Evolutionary conservation across 1,284 basidiomycete genomes (phyloP), one percentile per base, ranked within the genome.

Genomic region (Bondarzewia mesenterica): DNA sequence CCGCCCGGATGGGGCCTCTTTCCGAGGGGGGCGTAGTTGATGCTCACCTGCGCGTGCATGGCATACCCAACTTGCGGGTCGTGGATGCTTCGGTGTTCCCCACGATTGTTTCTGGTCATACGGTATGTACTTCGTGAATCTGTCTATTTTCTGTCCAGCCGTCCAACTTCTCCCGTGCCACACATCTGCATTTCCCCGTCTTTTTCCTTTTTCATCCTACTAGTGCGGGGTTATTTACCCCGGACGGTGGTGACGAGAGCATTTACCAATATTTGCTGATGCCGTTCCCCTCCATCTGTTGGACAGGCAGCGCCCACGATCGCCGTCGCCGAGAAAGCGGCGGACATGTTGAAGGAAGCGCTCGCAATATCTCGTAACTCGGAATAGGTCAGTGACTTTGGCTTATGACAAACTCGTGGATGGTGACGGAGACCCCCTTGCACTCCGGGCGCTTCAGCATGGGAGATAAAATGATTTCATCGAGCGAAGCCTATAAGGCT

Each of bases 61-160:
- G 69, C 1, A 53, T 71, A n/a, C 52, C 54, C 48, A 60, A 63
- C 15, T 63, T 82, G 56, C 65, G 80, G 36, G 71, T 85, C 18
- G 80, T 69, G 45, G 83, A 86, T 59, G 80, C 78, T 45, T 78
- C 73, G 26, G 61, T 80, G 10, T 82, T 77, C 56, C 77, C 81
- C 15, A 70, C 64, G 45, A 71, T 82, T 50, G 66, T 78, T 7
- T 73, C 78, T 36, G 80, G 80, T 20, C 82, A 85, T 57, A 81
- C 80, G 52, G 81, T 80, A 48, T 55, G 75, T 67, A 21, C 12
- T 48, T 15, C 18, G 4, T 5, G 12, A 32, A 32, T 32, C 10
- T n/a, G n/a, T 32, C 7, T n/a, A n/a, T n/a, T n/a, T n/a, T n/a
- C n/a, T n/a, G n/a, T n/a, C n/a, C n/a, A n/a, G n/a, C n/a, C n/a